Percentiles rank a stretch among this genome's conserved stretches.
Evolutionary conservation across 257 asterid genomes (phyloP).

Genomic region (Petunia secreta): DNA sequence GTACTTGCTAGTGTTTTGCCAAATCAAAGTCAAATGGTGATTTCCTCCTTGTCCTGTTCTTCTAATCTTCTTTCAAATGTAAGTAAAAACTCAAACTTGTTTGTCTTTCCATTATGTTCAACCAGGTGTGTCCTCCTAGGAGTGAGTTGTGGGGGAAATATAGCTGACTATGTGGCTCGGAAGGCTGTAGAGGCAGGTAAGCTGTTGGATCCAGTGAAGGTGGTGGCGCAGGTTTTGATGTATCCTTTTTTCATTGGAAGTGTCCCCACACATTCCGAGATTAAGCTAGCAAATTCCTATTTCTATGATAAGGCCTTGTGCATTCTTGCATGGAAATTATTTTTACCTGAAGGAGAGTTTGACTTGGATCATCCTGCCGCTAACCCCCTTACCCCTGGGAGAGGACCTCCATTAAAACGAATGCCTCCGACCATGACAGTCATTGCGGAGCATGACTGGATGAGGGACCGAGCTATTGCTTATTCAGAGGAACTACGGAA

Average conservation of each 20-base stretch:
- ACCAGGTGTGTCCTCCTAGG: slow-evolving; percentile 97
- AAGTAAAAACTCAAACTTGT: not conserved
- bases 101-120: slow-evolving; percentile 22
- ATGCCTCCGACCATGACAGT: slow-evolving; percentile 91
- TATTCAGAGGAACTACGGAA: slow-evolving; percentile 87
- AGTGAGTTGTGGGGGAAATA: slow-evolving; percentile 93
- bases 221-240: slow-evolving; percentile 92
- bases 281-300: slow-evolving; percentile 79
- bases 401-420: slow-evolving; percentile 67
- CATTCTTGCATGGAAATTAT: slow-evolving; percentile 77
- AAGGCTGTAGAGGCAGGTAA: slow-evolving; percentile 83
- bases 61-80: not conserved
- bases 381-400: slow-evolving; percentile 64
- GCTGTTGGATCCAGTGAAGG: slow-evolving; percentile 85
- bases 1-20: not conserved
- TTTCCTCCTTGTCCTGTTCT: not conserved
- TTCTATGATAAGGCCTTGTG: slow-evolving; percentile 90
- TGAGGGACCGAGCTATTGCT: slow-evolving; percentile 91
- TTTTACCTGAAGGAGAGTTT: slow-evolving; percentile 72
- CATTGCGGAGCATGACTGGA: slow-evolving; percentile 91
- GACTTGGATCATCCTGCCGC: slow-evolving; percentile 81
- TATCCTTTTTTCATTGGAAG: slow-evolving; percentile 93
- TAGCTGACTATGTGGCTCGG: slow-evolving; percentile 77
- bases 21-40: not conserved
- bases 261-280: slow-evolving; percentile 83